phyloP scores from a whole-genome alignment of 2,329 filamentous ascomycete genomes.

The Pseudogymnoascus sp. region DNA sequence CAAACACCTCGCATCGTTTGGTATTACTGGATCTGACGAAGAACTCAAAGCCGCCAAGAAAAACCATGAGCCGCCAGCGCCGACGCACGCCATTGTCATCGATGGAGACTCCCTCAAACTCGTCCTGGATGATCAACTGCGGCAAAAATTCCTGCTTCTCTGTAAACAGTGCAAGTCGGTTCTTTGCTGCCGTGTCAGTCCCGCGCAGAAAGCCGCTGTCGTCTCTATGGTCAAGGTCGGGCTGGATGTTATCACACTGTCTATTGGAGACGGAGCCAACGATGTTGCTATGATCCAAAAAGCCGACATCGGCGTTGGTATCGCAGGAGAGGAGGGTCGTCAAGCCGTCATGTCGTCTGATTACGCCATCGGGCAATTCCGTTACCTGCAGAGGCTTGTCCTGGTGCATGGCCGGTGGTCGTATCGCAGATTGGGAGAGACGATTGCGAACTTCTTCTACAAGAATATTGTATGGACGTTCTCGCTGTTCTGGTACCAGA shows the following conservation, averaged over 20 bases:
- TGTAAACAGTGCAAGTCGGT: conserved; percentile 97
- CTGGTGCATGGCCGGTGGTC: conserved; percentile 93
- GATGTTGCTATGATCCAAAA: conserved; percentile 98
- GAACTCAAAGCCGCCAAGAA: conserved; percentile 73
- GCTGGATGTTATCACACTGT: conserved; percentile 90
- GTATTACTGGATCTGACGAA: conserved; percentile 74
- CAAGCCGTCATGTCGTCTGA: conserved; percentile 95
- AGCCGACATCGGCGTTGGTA: conserved; percentile 89
- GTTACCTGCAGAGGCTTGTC: conserved; percentile 75
- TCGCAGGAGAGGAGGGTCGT: conserved; percentile 84
- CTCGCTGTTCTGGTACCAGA: conserved; percentile 93
- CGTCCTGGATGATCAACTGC: conserved; percentile 72
- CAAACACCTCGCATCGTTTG: conserved; percentile 63
- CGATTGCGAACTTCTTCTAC: conserved; percentile 98
- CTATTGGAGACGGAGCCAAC: conserved; percentile 89
- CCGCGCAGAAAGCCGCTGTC: conserved; percentile 94
- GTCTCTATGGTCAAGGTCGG: conserved; percentile 92
- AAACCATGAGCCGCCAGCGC: conserved; percentile 77
- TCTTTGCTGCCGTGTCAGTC: conserved; percentile 93
- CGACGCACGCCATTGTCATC: conserved; percentile 88
- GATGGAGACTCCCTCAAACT: conserved; percentile 90
- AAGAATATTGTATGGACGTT: conserved; percentile 99
- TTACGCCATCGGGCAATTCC: conserved; percentile 91
- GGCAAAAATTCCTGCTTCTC: conserved; percentile 86
- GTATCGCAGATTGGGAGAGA: conserved; percentile 85